These are phyloP conservation scores for Oxyria digyna DNA, from an alignment of 148 eudicot species.

Conservation along the genomic window DNA sequence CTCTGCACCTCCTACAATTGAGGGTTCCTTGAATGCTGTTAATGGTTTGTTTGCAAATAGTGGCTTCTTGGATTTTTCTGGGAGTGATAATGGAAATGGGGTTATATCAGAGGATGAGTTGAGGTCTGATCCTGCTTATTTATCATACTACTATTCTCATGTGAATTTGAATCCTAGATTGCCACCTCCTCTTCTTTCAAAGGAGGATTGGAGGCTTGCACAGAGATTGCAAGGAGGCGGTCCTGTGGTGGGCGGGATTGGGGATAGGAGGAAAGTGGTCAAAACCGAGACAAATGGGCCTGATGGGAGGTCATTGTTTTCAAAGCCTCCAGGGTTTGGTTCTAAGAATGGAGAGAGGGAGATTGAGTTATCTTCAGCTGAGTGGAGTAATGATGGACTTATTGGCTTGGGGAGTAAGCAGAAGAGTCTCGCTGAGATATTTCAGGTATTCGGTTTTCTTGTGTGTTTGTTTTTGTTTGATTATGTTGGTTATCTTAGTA, in stretches of 20 bases:
- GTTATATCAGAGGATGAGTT: conserved; percentile 72
- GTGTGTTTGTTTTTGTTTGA: background rate
- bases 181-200: conserved; percentile 81
- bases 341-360: conserved; percentile 71
- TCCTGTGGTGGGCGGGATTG: conserved; percentile 67
- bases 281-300: conserved; percentile 45
- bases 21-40: conserved; percentile 83
- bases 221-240: conserved; percentile 79
- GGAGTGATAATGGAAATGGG: conserved; percentile 35
- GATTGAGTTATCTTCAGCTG: conserved; percentile 48
- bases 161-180: conserved; percentile 85
- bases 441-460: conserved; percentile 46
- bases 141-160: conserved; percentile 83
- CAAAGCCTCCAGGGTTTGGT: conserved; percentile 78
- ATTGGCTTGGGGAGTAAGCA: conserved; percentile 86
- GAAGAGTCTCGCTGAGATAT: conserved; percentile 86
- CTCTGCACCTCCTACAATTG: conserved; percentile 95
- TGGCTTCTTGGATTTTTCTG: conserved; percentile 39
- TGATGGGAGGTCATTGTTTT: conserved; percentile 36
- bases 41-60: conserved; percentile 48
- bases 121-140: conserved; percentile 92
- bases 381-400: conserved; percentile 93
- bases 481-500: background rate
- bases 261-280: conserved; percentile 70
- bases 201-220: conserved; percentile 81